Conservation (phyloP, 371 early-diverging fungal species). For the Mortierella sp. region DNA sequence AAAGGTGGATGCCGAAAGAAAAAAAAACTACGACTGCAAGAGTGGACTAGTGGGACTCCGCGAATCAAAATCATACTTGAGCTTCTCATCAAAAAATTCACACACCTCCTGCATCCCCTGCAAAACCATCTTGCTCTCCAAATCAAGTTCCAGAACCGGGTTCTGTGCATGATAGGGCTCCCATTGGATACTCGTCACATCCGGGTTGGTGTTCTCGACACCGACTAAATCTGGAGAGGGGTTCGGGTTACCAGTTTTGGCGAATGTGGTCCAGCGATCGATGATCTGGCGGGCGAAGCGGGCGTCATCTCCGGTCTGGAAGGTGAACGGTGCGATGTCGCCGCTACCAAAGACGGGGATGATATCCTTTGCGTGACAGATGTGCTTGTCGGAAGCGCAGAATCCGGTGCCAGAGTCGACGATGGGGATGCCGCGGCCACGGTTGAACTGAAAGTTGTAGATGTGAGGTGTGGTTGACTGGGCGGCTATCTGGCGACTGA, state of each 20-base stretch:
- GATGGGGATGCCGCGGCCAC: slow-evolving; percentile 36
- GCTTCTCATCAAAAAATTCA: neutral
- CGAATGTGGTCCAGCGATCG: slow-evolving; percentile 44
- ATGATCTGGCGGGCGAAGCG: slow-evolving; percentile 44
- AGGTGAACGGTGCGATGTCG: slow-evolving; percentile 18
- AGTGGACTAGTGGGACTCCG: neutral
- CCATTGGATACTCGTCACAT: slow-evolving; percentile 39
- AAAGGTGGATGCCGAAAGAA: neutral
- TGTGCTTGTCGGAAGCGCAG: slow-evolving; percentile 21
- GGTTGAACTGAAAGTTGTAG: slow-evolving; percentile 21
- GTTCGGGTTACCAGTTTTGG: slow-evolving; percentile 45
- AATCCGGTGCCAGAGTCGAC: slow-evolving; percentile 11
- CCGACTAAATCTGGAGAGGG: slow-evolving; percentile 16
- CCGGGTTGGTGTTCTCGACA: slow-evolving; percentile 32
- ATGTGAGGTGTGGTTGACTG: slow-evolving; percentile 10
- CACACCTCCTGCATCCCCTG: neutral
- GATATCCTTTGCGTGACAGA: slow-evolving; percentile 41
- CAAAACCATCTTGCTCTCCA: slow-evolving; percentile 10
- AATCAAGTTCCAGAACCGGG: slow-evolving; percentile 30
- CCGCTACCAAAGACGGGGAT: slow-evolving; percentile 35
- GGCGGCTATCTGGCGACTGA: slow-evolving; percentile 25
- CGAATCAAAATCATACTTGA: neutral
- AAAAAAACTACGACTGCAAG: neutral
- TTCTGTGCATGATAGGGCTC: slow-evolving; percentile 24
- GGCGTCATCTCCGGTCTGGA: slow-evolving; percentile 40